phyloP scores from a whole-genome alignment of 768 basidiomycete genomes.

The Boletus sp. region DNA sequence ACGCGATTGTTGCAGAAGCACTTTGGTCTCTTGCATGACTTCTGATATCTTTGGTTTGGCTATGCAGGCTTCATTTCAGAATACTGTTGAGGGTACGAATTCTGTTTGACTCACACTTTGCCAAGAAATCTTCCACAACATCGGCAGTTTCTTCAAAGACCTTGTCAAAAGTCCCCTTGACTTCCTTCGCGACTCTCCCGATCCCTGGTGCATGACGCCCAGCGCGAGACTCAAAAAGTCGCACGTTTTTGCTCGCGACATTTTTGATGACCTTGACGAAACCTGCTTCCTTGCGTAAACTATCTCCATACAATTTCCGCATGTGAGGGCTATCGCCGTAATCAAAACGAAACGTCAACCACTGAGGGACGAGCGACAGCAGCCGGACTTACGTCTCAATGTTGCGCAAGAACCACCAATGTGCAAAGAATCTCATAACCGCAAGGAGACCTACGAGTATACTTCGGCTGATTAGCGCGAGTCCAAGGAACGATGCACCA shows the following conservation, averaged over 20 bases:
- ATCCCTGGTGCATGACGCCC: constrained; percentile 84
- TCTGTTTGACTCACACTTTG: constrained; percentile 63
- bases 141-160: constrained; percentile 94
- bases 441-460: constrained; percentile 88
- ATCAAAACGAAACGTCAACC: neutral
- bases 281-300: constrained; percentile 92
- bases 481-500: constrained; percentile 92
- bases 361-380: neutral
- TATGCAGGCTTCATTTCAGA: constrained; percentile 32
- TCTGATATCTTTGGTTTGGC: constrained; percentile 87
- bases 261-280: constrained; percentile 98
- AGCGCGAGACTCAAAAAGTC: constrained; percentile 70
- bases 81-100: neutral
- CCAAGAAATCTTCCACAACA: constrained; percentile 90
- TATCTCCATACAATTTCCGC: constrained; percentile 92
- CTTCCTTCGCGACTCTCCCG: constrained; percentile 80
- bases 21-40: constrained; percentile 91
- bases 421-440: constrained; percentile 78
- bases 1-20: constrained; percentile 85
- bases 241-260: constrained; percentile 82
- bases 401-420: constrained; percentile 93
- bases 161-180: constrained; percentile 93
- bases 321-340: constrained; percentile 81
- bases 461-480: constrained; percentile 88
- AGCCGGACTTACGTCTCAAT: constrained; percentile 79